Evolutionary conservation across 305 asterid genomes (phyloP).

Genomic region (Lippia alba): DNA sequence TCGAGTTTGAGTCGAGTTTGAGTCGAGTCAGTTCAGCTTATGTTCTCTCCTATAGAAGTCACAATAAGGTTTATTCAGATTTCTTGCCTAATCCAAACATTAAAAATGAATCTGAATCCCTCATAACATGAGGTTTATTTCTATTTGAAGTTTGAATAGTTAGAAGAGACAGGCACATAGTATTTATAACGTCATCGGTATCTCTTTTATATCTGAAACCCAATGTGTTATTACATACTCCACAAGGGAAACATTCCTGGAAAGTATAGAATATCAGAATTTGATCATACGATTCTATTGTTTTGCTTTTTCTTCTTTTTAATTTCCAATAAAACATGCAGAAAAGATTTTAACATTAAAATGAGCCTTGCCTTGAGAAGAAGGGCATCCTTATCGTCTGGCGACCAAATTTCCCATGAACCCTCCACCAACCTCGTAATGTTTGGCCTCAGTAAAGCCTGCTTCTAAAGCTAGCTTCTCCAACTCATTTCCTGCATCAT

Average conservation of each 20-base stretch:
- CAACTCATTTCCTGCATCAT: constrained; percentile 74
- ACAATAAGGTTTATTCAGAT: neutral
- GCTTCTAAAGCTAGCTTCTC: constrained; percentile 74
- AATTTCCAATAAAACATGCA: neutral
- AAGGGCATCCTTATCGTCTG: constrained; percentile 38
- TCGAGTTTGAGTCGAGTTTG: too few relatives aligned
- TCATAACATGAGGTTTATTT: neutral
- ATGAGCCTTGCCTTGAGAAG: constrained; percentile 34
- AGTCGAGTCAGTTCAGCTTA: too few relatives aligned
- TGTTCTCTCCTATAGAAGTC: neutral
- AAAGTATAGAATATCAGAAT: neutral
- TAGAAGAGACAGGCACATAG: too few relatives aligned
- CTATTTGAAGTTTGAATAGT: too few relatives aligned
- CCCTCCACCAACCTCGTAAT: constrained; percentile 66
- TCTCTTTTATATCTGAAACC: too few relatives aligned
- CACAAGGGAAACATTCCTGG: neutral
- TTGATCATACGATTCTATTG: too few relatives aligned
- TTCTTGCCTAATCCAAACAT: neutral
- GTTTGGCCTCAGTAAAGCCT: constrained; percentile 69
- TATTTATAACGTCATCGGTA: too few relatives aligned
- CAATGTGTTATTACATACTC: neutral
- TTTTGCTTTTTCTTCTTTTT: too few relatives aligned
- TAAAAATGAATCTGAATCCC: neutral
- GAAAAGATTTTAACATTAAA: constrained; percentile 1
- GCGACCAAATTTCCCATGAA: constrained; percentile 82